Percentiles rank a stretch among this genome's conserved stretches.
Conservation (phyloP, 2,329 filamentous ascomycete species). For the Lachnum nothofagi region DNA sequence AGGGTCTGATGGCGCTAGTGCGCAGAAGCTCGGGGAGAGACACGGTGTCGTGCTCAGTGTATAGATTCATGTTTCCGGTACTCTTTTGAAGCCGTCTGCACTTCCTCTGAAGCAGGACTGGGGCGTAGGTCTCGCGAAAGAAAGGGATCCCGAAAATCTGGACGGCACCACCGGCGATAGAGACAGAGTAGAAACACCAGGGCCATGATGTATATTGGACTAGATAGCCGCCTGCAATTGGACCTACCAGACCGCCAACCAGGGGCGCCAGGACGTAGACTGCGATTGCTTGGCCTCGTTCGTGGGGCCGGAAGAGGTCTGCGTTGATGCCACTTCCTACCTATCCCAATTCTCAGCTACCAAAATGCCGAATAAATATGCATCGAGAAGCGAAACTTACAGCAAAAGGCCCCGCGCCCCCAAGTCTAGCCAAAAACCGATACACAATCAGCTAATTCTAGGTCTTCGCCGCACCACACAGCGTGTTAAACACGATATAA, state of each 20-base stretch:
- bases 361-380: neutral
- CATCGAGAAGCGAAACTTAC: conserved; percentile 34
- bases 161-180: conserved; percentile 37
- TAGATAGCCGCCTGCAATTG: conserved; percentile 69
- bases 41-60: conserved; percentile 48
- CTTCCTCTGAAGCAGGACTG: neutral
- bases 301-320: conserved; percentile 41
- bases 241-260: conserved; percentile 52
- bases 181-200: conserved; percentile 70
- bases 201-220: conserved; percentile 68
- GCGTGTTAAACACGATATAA: conserved; percentile 1
- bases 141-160: conserved; percentile 37
- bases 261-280: conserved; percentile 63
- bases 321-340: conserved; percentile 40
- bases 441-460: conserved; percentile 39
- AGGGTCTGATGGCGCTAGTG: conserved; percentile 39
- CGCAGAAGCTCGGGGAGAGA: conserved; percentile 32
- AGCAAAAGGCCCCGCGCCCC: conserved; percentile 40
- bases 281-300: conserved; percentile 38
- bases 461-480: conserved; percentile 40
- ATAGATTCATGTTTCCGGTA: neutral
- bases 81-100: neutral
- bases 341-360: neutral
- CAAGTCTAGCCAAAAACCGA: conserved; percentile 42
- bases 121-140: neutral